Percentiles rank a stretch among this genome's conserved stretches.
These are phyloP conservation scores for Dioscorea cayenensis DNA, from an alignment of 116 monocot species.

Conservation along the genomic window DNA sequence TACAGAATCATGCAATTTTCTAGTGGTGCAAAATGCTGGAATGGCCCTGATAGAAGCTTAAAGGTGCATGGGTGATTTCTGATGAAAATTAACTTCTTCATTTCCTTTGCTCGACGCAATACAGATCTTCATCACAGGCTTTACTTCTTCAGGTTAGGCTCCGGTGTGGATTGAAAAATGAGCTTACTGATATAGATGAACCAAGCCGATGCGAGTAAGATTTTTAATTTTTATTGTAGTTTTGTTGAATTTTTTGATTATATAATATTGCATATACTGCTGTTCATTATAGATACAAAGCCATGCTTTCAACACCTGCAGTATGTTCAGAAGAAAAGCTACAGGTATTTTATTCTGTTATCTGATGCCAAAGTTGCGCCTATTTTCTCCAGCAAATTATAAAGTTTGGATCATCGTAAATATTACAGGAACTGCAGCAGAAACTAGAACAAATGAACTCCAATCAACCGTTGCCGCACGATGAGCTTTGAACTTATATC, in stretches of 20 bases:
- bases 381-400: neutral
- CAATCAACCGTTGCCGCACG: slow-evolving; percentile 34
- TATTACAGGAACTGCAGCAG: slow-evolving; percentile 70
- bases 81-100: neutral
- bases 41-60: slow-evolving; percentile 94
- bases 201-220: slow-evolving; percentile 99
- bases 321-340: slow-evolving; percentile 73
- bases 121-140: neutral
- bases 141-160: slow-evolving; percentile 73
- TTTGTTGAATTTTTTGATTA: neutral
- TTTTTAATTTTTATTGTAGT: neutral
- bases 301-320: slow-evolving; percentile 67
- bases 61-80: slow-evolving; percentile 31
- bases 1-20: slow-evolving; percentile 77
- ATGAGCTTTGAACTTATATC: slow-evolving; percentile 50
- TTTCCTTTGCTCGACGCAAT: neutral
- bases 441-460: slow-evolving; percentile 63
- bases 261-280: neutral
- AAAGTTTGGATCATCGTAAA: neutral
- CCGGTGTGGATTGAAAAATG: slow-evolving; percentile 87
- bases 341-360: slow-evolving; percentile 33
- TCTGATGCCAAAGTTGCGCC: neutral
- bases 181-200: slow-evolving; percentile 83
- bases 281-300: slow-evolving; percentile 53
- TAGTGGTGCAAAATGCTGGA: slow-evolving; percentile 91